A percentile compares a stretch with the other conserved stretches of the same genome.
phyloP scores from a whole-genome alignment of 768 basidiomycete species.

The Exsudoporus frostii region DNA sequence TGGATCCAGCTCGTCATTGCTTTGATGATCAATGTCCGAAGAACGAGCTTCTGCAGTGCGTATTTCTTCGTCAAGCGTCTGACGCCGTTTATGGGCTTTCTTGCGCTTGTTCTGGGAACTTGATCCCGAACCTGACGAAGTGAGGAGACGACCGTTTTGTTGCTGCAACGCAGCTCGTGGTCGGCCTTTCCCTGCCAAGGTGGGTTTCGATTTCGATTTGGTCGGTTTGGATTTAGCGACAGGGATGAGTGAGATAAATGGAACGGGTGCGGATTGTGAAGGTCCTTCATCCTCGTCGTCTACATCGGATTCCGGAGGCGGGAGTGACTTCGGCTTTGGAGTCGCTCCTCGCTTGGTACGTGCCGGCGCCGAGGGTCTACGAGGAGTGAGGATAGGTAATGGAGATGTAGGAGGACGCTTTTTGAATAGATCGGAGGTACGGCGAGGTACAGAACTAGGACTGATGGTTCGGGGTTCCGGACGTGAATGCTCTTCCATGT shows the following conservation, averaged over 20 bases:
- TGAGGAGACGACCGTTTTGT: neutral
- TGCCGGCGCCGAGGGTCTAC: slow-evolving; percentile 55
- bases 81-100: slow-evolving; percentile 33
- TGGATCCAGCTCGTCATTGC: slow-evolving; percentile 36
- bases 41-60: slow-evolving; percentile 41
- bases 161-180: slow-evolving; percentile 6
- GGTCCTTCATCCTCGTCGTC: slow-evolving; percentile 25
- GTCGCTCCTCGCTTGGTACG: slow-evolving; percentile 40
- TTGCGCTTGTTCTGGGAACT: slow-evolving; percentile 18
- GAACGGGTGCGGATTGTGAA: slow-evolving; percentile 8
- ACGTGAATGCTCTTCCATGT: slow-evolving; percentile 30
- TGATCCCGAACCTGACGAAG: slow-evolving; percentile 11
- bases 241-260: slow-evolving; percentile 26
- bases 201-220: slow-evolving; percentile 16
- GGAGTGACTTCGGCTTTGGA: slow-evolving; percentile 23
- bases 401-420: slow-evolving; percentile 66
- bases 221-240: slow-evolving; percentile 7
- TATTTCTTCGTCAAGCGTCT: slow-evolving; percentile 69
- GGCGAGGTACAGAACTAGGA: slow-evolving; percentile 11
- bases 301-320: slow-evolving; percentile 17
- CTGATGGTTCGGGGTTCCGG: slow-evolving; percentile 7
- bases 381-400: slow-evolving; percentile 49
- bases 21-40: slow-evolving; percentile 31
- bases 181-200: slow-evolving; percentile 16
- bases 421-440: slow-evolving; percentile 44